These are phyloP conservation scores for Neodidymelliopsis sp. DNA, from an alignment of 2,329 filamentous ascomycete species.

Conservation along the genomic window DNA sequence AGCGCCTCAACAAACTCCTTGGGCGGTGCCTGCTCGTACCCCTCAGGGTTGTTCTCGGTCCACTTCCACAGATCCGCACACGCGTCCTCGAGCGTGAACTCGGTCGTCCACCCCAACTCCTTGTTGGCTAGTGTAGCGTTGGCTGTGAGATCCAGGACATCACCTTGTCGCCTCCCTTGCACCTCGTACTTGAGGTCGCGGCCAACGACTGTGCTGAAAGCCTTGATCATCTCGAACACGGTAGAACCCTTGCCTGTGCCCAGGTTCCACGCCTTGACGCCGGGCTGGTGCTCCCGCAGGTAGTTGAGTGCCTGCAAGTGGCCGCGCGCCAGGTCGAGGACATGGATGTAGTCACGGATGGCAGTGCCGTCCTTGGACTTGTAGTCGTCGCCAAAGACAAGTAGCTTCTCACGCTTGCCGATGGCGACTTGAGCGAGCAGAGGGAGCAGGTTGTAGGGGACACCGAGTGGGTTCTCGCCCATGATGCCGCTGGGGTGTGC, in stretches of 20 bases:
- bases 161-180: slow-evolving; percentile 79
- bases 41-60: slow-evolving; percentile 96
- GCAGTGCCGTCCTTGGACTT: slow-evolving; percentile 87
- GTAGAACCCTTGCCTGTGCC: slow-evolving; percentile 94
- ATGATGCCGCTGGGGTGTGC: slow-evolving; percentile 95
- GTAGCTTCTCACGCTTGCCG: slow-evolving; percentile 89
- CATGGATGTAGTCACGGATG: slow-evolving; percentile 98
- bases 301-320: slow-evolving; percentile 91
- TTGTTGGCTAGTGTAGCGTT: slow-evolving; percentile 86
- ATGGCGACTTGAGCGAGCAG: slow-evolving; percentile 95
- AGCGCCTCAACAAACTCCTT: slow-evolving; percentile 73
- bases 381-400: slow-evolving; percentile 97
- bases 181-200: slow-evolving; percentile 87
- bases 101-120: slow-evolving; percentile 91
- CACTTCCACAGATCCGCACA: slow-evolving; percentile 96
- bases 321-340: slow-evolving; percentile 85
- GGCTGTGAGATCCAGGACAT: slow-evolving; percentile 93
- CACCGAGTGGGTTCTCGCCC: slow-evolving; percentile 95
- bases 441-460: slow-evolving; percentile 95
- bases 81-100: slow-evolving; percentile 88
- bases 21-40: slow-evolving; percentile 92
- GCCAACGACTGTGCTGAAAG: slow-evolving; percentile 87
- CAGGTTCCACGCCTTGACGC: slow-evolving; percentile 94
- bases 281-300: slow-evolving; percentile 82
- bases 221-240: slow-evolving; percentile 96